phyloP scores from a whole-genome alignment of 345 rosid genomes.

The Bruguiera gymnorhiza region DNA sequence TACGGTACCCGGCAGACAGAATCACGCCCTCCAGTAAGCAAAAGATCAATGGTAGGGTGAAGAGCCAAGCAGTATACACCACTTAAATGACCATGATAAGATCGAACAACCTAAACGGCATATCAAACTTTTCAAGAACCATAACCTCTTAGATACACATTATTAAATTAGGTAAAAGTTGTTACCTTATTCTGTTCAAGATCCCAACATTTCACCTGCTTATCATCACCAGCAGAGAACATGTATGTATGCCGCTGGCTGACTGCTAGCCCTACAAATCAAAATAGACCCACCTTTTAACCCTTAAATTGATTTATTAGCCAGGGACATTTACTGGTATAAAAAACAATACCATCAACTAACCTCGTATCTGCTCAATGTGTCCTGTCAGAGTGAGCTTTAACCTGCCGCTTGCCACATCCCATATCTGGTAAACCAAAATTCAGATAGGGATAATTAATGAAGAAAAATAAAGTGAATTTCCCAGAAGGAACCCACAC shows the following conservation, averaged over 20 bases:
- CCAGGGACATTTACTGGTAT: conserved; percentile 8
- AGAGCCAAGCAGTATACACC: conserved; percentile 99
- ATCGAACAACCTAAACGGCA: conserved; percentile 70
- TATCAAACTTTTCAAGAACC: conserved; percentile 7
- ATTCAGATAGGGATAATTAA: neutral
- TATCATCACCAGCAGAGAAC: conserved; percentile 99
- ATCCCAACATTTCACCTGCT: conserved; percentile 99
- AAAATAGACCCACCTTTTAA: conserved; percentile 3
- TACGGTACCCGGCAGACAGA: conserved; percentile 90
- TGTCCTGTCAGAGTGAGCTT: conserved; percentile 96
- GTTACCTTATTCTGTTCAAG: conserved; percentile 98
- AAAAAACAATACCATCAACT: conserved; percentile 14
- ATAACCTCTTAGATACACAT: neutral
- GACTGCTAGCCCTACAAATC: conserved; percentile 77
- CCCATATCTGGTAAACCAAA: conserved; percentile 74
- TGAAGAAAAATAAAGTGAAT: neutral
- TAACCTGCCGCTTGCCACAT: conserved; percentile 81
- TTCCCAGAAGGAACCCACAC: neutral
- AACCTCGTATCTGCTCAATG: conserved; percentile 94
- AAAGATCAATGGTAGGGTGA: conserved; percentile 84
- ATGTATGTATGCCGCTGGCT: conserved; percentile 85
- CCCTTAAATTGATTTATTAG: conserved; percentile 4
- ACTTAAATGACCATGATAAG: conserved; percentile 97
- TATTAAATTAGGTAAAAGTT: neutral
- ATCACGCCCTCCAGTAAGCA: conserved; percentile 98